Evolutionary conservation across 2,329 filamentous ascomycete genomes (phyloP).

Genomic region (Calonectria pteridis): DNA sequence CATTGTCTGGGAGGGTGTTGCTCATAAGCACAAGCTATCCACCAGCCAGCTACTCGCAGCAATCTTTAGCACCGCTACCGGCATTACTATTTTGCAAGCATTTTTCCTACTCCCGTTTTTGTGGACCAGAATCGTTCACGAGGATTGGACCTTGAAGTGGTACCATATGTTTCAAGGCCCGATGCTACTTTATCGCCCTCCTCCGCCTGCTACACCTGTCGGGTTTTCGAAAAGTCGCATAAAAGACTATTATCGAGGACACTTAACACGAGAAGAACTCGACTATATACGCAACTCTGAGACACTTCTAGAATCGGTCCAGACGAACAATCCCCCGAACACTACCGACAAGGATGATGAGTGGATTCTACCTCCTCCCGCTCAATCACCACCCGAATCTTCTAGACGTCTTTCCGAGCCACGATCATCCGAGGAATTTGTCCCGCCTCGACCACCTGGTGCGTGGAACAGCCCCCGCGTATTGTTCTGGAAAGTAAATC

Average conservation of each 20-base stretch:
- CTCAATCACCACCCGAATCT: slow-evolving; percentile 33
- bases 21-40: slow-evolving; percentile 39
- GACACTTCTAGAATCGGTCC: slow-evolving; percentile 50
- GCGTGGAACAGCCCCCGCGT: slow-evolving; percentile 57
- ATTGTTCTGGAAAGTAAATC: slow-evolving; percentile 55
- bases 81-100: slow-evolving; percentile 55
- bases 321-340: slow-evolving; percentile 37
- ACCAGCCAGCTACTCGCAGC: slow-evolving; percentile 44
- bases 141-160: slow-evolving; percentile 64
- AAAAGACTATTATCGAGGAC: slow-evolving; percentile 63
- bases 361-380: slow-evolving; percentile 49
- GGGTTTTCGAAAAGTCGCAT: slow-evolving; percentile 58
- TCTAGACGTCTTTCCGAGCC: slow-evolving; percentile 26
- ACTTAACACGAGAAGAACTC: slow-evolving; percentile 61
- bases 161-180: slow-evolving; percentile 63
- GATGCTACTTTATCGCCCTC: slow-evolving; percentile 56
- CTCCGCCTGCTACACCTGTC: slow-evolving; percentile 49
- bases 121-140: slow-evolving; percentile 61
- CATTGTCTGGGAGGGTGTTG: slow-evolving; percentile 60
- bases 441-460: slow-evolving; percentile 51
- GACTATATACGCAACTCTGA: slow-evolving; percentile 51
- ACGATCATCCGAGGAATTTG: slow-evolving; percentile 36
- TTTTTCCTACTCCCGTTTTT: slow-evolving; percentile 67
- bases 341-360: slow-evolving; percentile 48
- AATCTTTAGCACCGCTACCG: slow-evolving; percentile 59